phyloP scores from a whole-genome alignment of 768 basidiomycete genomes.

The Rhodotorula kratochvilovae region DNA sequence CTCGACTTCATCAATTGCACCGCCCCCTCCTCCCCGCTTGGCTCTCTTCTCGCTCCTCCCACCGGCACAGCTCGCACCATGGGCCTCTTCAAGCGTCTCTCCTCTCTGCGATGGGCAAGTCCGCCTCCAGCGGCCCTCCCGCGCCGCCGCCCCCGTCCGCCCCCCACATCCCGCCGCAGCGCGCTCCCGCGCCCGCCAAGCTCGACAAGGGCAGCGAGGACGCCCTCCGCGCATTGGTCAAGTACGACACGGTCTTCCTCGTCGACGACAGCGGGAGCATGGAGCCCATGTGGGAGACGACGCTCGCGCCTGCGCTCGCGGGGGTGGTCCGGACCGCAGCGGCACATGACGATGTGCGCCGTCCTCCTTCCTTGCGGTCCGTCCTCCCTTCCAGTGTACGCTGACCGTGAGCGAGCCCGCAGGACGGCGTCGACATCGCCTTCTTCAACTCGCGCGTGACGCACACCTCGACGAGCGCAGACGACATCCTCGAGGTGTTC shows the following conservation, averaged over 20 bases:
- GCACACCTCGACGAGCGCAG: slow-evolving; percentile 1
- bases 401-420: neutral
- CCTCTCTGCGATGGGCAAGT: neutral
- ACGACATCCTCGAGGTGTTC: slow-evolving; percentile 35
- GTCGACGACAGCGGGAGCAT: neutral
- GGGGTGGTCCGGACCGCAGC: neutral
- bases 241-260: neutral
- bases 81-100: neutral
- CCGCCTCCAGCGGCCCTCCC: neutral
- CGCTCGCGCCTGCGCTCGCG: neutral
- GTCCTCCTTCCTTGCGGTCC: too few relatives aligned
- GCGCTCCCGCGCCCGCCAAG: neutral
- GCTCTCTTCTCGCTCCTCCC: neutral
- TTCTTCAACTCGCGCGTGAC: slow-evolving; percentile 36
- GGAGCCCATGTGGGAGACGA: neutral
- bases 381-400: neutral
- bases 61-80: neutral
- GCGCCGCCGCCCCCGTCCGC: neutral
- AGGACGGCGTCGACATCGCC: slow-evolving; percentile 26
- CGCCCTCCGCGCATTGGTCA: neutral
- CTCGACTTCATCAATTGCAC: neutral
- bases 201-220: neutral
- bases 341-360: neutral
- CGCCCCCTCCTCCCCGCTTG: neutral
- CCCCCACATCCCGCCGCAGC: neutral